Conservation (phyloP, 1,284 basidiomycete genomes). For the Hymenochaete sp. region DNA sequence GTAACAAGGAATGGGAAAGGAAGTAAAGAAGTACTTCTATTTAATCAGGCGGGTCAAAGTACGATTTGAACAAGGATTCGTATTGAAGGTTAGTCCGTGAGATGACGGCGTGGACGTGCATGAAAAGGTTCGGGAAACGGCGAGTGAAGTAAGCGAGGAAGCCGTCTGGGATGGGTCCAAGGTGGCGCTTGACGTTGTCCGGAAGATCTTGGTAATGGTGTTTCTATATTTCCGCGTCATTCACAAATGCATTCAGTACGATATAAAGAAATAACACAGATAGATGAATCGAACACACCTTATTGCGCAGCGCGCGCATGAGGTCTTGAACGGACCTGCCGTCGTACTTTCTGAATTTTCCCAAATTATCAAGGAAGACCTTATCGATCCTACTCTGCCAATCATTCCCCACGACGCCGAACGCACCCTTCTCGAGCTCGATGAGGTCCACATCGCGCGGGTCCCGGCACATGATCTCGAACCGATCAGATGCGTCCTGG, state of each 20-base stretch:
- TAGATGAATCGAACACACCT: slow-evolving; percentile 44
- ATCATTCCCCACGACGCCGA: slow-evolving; percentile 70
- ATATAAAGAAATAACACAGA: neutral
- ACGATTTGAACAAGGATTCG: slow-evolving; percentile 81
- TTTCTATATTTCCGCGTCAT: slow-evolving; percentile 52
- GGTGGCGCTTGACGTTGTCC: slow-evolving; percentile 76
- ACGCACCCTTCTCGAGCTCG: slow-evolving; percentile 65
- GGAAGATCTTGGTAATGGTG: slow-evolving; percentile 97
- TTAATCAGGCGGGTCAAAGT: slow-evolving; percentile 65
- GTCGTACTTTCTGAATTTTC: slow-evolving; percentile 96
- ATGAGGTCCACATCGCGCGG: slow-evolving; percentile 75
- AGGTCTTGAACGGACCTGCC: slow-evolving; percentile 86
- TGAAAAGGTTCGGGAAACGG: slow-evolving; percentile 84
- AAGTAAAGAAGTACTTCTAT: too few relatives aligned
- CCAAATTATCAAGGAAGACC: slow-evolving; percentile 86
- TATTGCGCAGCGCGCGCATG: slow-evolving; percentile 88
- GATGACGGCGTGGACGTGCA: slow-evolving; percentile 86
- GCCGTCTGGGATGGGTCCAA: slow-evolving; percentile 87
- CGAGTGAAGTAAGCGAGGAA: slow-evolving; percentile 90
- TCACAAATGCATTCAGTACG: slow-evolving; percentile 4
- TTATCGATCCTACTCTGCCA: slow-evolving; percentile 87
- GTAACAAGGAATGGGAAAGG: too few relatives aligned
- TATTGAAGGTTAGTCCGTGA: slow-evolving; percentile 53
- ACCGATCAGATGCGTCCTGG: slow-evolving; percentile 94
- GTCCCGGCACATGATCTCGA: slow-evolving; percentile 95